Conservation (phyloP, 225 moss, liverwort and hornwort species). For the Thuidium tamariscinum region DNA sequence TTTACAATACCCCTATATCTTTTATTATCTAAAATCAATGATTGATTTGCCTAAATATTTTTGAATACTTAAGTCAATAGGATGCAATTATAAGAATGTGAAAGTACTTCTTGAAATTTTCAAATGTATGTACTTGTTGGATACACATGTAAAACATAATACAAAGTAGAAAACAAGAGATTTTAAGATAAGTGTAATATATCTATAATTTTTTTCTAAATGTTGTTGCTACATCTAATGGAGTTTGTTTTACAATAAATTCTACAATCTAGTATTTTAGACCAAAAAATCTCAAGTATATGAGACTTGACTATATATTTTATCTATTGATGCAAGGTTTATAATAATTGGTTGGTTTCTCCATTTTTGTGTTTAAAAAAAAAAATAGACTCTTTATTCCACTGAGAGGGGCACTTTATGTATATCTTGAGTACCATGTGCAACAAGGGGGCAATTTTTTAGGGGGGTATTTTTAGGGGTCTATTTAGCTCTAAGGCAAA, state of each 20-base stretch:
- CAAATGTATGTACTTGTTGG: background rate
- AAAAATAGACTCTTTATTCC: fast-evolving
- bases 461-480: too few relatives aligned
- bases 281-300: background rate
- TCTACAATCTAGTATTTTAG: background rate
- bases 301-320: background rate
- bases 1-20: background rate
- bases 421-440: too few relatives aligned
- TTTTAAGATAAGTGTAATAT: background rate
- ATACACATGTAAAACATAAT: background rate
- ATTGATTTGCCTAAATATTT: background rate
- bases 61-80: background rate
- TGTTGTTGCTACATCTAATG: background rate
- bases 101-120: background rate
- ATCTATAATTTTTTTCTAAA: background rate
- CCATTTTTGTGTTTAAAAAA: background rate
- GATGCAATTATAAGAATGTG: background rate
- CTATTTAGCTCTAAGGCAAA: too few relatives aligned
- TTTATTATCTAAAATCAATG: background rate
- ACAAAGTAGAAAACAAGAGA: background rate
- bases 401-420: too few relatives aligned
- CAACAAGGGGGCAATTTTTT: too few relatives aligned
- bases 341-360: background rate
- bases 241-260: background rate
- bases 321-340: background rate